Conservation (phyloP, 495 filamentous ascomycete species). For the Aspergillus cristatus region DNA sequence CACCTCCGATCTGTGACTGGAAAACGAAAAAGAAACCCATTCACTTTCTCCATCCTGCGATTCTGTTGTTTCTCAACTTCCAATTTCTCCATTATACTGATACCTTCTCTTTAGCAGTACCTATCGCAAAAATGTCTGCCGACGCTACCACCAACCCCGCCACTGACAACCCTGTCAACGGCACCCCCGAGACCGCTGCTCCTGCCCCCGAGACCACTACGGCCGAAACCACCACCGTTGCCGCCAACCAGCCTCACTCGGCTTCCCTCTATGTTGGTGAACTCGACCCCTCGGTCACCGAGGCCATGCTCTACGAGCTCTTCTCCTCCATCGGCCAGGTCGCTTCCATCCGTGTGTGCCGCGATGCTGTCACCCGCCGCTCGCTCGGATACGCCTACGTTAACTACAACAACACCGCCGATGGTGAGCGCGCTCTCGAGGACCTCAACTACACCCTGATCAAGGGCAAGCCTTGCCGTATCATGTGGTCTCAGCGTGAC, state of each 20-base stretch:
- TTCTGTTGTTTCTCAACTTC: too few relatives aligned
- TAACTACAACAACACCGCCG: constrained; percentile 96
- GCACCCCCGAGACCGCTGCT: constrained; percentile 29
- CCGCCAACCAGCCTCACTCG: constrained; percentile 76
- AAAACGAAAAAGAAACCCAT: too few relatives aligned
- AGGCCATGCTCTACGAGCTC: constrained; percentile 99
- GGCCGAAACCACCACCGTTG: constrained; percentile 33
- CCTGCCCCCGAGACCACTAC: constrained; percentile 26
- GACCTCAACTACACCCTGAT: constrained; percentile 99
- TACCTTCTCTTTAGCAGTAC: too few relatives aligned
- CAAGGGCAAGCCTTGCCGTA: constrained; percentile 97
- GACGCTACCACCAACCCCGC: constrained; percentile 33
- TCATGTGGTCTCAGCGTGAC: constrained; percentile 99
- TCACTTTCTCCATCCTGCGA: too few relatives aligned
- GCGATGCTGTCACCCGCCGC: constrained; percentile 95
- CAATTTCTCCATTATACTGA: too few relatives aligned
- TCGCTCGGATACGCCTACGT: constrained; percentile 99
- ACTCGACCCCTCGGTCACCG: constrained; percentile 92
- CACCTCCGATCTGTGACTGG: too few relatives aligned
- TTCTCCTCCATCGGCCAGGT: constrained; percentile 99
- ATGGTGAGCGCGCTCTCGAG: constrained; percentile 96
- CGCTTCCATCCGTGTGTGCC: constrained; percentile 98
- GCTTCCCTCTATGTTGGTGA: constrained; percentile 99
- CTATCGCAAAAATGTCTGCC: constrained; percentile 41
- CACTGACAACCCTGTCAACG: constrained; percentile 32